Evolutionary conservation across 2,329 filamentous ascomycete genomes (phyloP), one percentile per base, ranked within the genome.

Genomic region (Fusarium goolgardi): DNA sequence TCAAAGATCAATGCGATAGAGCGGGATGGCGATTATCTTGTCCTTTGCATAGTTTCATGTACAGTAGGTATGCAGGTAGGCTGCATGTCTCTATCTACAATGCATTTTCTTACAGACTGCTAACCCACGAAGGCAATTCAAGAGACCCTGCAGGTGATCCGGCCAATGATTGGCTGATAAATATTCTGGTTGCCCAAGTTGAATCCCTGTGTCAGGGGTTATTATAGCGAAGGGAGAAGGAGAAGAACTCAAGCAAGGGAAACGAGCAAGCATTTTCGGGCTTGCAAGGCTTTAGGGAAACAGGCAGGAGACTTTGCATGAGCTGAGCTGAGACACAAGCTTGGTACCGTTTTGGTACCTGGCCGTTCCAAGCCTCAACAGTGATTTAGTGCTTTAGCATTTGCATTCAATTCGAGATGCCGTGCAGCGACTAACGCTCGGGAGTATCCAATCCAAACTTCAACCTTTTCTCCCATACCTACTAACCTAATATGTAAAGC

Each of bases 141-240:
- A 49, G n/a, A 62, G 51, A 34, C 41, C 61, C 47, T 69, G 66
- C 34, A 55, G 46, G 9, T 37, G 51, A 39, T 39, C 21, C 29
- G n/a, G n/a, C 27, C 50, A 35, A 32, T 40, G 53, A 69, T 69
- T 69, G 66, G 66, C 31, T 47, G 16, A 32, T 35, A 23, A 27
- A 31, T 51, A 34, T 59, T 53, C 45, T 63, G 34, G 50, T 50
- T 32, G 50, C 32, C 32, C 57, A 53, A 56, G 54, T 59, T 53
- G 50, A 59, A 13, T 18, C 52, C 53, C 62, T 32, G 41, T 40
- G 32, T 25, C 61, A 55, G 49, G 65, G 61, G 43, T 63, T 18
- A 18, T 8, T 18, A 47, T n/a, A 31, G 27, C 29, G 53, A 54
- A 57, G 59, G 49, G 43, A 67, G 63, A 49, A 56, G 50, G 62